Evolutionary conservation across 495 filamentous ascomycete genomes (phyloP).

Genomic region (Viridothelium virens): DNA sequence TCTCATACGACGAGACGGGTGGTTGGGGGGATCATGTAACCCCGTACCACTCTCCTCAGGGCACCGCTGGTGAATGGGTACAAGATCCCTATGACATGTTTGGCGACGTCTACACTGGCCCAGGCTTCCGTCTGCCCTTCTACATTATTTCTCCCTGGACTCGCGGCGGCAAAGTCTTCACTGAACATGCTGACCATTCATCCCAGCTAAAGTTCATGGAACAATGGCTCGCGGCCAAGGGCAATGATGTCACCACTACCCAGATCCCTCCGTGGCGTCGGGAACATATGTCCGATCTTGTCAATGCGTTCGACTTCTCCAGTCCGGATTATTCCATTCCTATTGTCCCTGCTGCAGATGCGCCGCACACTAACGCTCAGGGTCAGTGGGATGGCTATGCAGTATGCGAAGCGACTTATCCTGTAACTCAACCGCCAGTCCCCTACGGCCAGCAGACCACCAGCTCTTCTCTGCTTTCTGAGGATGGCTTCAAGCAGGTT

Average conservation of each 20-base stretch:
- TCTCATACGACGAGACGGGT: constrained; percentile 50
- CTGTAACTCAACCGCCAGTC: constrained; percentile 37
- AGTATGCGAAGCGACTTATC: constrained; percentile 38
- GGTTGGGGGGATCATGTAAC: constrained; percentile 50
- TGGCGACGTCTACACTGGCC: constrained; percentile 45
- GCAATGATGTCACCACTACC: constrained; percentile 41
- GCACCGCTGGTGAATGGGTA: constrained; percentile 50
- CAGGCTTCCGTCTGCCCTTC: constrained; percentile 48
- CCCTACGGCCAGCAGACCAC: constrained; percentile 41
- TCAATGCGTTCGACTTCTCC: constrained; percentile 47
- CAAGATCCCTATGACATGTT: constrained; percentile 43
- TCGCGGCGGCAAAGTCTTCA: constrained; percentile 47
- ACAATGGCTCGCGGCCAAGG: constrained; percentile 45
- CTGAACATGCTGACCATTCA: constrained; percentile 50
- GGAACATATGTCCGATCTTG: constrained; percentile 47
- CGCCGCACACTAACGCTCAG: constrained; percentile 30
- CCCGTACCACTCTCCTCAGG: constrained; percentile 46
- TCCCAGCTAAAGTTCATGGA: constrained; percentile 52
- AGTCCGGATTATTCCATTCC: constrained; percentile 45
- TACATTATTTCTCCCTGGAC: constrained; percentile 53
- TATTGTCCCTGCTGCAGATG: constrained; percentile 37
- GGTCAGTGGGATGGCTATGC: constrained; percentile 42
- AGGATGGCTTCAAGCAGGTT: constrained; percentile 47
- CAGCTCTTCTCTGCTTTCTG: constrained; percentile 25
- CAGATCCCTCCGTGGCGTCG: constrained; percentile 49